A percentile compares a stretch with the other conserved stretches of the same genome.
Evolutionary conservation across 371 early-diverging fungal species (phyloP).

Genomic region (Quaeritorhiza haematococci): DNA sequence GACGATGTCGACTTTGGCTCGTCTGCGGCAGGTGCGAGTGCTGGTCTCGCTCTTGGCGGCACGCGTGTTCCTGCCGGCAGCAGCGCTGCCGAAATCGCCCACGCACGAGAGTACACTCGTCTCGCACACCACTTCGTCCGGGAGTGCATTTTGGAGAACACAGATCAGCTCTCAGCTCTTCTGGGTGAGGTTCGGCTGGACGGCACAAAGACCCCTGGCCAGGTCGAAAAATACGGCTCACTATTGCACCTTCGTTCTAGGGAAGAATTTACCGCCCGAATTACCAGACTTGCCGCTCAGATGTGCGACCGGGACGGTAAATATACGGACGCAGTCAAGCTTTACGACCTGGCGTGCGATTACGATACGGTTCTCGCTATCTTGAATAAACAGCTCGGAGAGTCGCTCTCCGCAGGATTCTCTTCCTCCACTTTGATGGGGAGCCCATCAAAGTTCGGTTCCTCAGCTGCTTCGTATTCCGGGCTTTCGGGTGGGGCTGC

Average conservation of each 20-base stretch:
- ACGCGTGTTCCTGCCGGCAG: too few species aligned
- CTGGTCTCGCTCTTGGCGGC: too few species aligned
- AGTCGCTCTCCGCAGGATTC: constrained; percentile 22
- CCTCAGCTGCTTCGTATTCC: background rate
- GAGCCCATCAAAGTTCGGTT: background rate
- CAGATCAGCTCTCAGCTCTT: constrained; percentile 5
- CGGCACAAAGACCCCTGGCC: constrained; percentile 40
- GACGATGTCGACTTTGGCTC: background rate
- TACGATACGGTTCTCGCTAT: constrained; percentile 71
- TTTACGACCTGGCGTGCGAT: constrained; percentile 71
- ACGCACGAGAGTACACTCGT: constrained; percentile 19
- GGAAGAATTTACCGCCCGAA: constrained; percentile 52
- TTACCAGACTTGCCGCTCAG: constrained; percentile 65
- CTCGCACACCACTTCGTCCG: constrained; percentile 20
- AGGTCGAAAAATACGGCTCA: constrained; percentile 55
- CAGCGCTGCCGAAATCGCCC: background rate
- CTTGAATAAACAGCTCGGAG: constrained; percentile 71
- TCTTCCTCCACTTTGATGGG: background rate
- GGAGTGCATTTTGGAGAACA: constrained; percentile 28
- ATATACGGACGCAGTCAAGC: constrained; percentile 65
- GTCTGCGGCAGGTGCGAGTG: background rate
- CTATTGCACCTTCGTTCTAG: constrained; percentile 50
- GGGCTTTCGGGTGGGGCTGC: background rate
- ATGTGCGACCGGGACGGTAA: constrained; percentile 60
- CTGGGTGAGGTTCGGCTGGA: constrained; percentile 24